Base-by-base conservation (phyloP, 441 rosid genomes). In the Syzygium malaccense region DNA sequence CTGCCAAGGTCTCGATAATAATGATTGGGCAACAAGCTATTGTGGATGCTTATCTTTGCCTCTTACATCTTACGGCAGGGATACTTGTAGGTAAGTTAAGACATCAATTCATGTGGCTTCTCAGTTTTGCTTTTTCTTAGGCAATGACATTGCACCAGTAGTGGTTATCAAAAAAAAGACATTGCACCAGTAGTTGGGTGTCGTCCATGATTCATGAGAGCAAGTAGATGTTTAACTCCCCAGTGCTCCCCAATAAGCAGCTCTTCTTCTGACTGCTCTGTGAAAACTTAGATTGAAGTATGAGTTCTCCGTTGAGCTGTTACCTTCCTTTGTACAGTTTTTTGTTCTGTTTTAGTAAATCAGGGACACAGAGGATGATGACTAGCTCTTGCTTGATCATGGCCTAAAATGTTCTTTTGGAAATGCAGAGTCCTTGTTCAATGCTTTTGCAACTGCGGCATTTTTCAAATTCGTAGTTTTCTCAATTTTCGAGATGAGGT, bases 41-140 rank as follows among this genome's bases (percentile, higher is more conserved):
- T 91, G 96, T 97, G 98, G 99, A 98, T 95, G 98, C 99, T 88
- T 98, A 97, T 93, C 95, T 98, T 86, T 98, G 99, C 95, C 98
- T 97, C 90, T 88, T 98, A 88, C 99, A 97, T 94, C 95, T 98
- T 89, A 98, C 99, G 51, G 97, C 99, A 41, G 99, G 99, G 92
- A 97, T 98, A 89, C 94, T 98, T 85, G 99, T 97, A 88, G 99
- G 99, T 96, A 94, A 91, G 94, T 86, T 87, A 55, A 86, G 49
- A 20, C 64, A 55, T 56, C 49, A 85, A 85, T 85, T 51, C 17
- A 12, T 48, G 45, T 33, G 14, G 49, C 58, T 85, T 55, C 66
- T 33, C n/a, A 14, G 58, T 37, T 17, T 33, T 55, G 32, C 28
- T 51, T 33, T 10, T 55, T 32, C 66, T 85, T 75, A 41, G 51